phyloP scores from a whole-genome alignment of 768 basidiomycete genomes.

The Tricholoma matsutake region DNA sequence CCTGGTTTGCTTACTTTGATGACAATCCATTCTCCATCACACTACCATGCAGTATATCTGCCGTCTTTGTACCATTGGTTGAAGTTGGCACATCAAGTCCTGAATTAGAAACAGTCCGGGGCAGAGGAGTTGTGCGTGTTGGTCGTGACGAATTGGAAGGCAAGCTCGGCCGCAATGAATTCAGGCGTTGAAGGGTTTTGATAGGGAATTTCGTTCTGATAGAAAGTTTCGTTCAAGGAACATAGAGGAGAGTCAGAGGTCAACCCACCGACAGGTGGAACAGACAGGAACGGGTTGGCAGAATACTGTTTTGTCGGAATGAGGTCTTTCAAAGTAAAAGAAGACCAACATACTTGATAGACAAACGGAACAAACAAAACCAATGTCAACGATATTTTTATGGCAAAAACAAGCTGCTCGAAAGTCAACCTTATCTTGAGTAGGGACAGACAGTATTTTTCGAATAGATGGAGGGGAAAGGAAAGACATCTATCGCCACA shows the following conservation, averaged over 20 bases:
- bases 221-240: not conserved
- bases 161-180: slow-evolving; percentile 47
- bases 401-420: slow-evolving; percentile 99
- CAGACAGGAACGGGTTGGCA: slow-evolving; percentile 93
- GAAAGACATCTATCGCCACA: slow-evolving; percentile 70
- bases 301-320: slow-evolving; percentile 59
- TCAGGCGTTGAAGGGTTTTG: slow-evolving; percentile 83
- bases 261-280: slow-evolving; percentile 83
- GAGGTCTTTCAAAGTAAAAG: slow-evolving; percentile 3
- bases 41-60: not conserved
- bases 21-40: slow-evolving; percentile 15
- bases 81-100: slow-evolving; percentile 4
- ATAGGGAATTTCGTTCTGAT: slow-evolving; percentile 91
- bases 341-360: slow-evolving; percentile 72
- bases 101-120: slow-evolving; percentile 21
- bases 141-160: slow-evolving; percentile 18
- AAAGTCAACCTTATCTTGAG: slow-evolving; percentile 94
- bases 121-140: slow-evolving; percentile 31
- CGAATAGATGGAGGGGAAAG: slow-evolving; percentile 59
- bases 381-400: slow-evolving; percentile 93
- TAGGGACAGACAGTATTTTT: slow-evolving; percentile 76
- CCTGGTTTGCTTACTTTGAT: not conserved
- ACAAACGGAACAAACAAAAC: slow-evolving; percentile 98
- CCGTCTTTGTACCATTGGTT: slow-evolving; percentile 18
- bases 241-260: slow-evolving; percentile 2